These are phyloP conservation scores for Phytophthora pistaciae DNA, from an alignment of 352 stramenopile genomes.

Conservation along the genomic window DNA sequence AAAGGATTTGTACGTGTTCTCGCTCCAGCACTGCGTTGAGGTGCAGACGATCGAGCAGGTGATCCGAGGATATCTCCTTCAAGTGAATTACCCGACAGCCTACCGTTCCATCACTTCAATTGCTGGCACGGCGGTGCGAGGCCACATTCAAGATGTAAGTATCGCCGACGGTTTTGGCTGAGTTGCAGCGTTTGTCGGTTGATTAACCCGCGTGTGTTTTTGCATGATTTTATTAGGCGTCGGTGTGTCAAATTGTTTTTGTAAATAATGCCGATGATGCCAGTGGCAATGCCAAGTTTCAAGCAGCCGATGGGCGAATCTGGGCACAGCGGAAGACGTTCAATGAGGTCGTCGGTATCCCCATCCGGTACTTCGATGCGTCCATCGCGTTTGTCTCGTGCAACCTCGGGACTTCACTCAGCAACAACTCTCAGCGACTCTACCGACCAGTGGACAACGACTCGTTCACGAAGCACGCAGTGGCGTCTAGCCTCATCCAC, in stretches of 20 bases:
- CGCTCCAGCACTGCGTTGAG: slow-evolving; percentile 76
- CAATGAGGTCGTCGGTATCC: slow-evolving; percentile 82
- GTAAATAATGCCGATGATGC: slow-evolving; percentile 86
- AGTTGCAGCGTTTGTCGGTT: no score
- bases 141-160: slow-evolving; percentile 70
- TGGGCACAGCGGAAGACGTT: slow-evolving; percentile 84
- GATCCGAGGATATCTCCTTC: slow-evolving; percentile 75
- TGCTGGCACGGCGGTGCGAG: slow-evolving; percentile 64
- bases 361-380: slow-evolving; percentile 85
- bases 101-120: slow-evolving; percentile 87
- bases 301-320: slow-evolving; percentile 68
- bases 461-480: slow-evolving; percentile 60
- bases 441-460: slow-evolving; percentile 37
- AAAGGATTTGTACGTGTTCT: slow-evolving; percentile 89
- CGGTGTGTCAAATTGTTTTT: slow-evolving; percentile 87
- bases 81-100: slow-evolving; percentile 82
- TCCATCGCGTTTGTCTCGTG: slow-evolving; percentile 89
- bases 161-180: no score
- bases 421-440: slow-evolving; percentile 36
- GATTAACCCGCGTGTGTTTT: slow-evolving; percentile 9
- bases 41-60: slow-evolving; percentile 72
- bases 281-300: slow-evolving; percentile 83
- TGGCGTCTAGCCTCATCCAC: slow-evolving; percentile 72
- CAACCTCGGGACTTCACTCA: slow-evolving; percentile 64
- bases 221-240: slow-evolving; percentile 40